A percentile compares a stretch with the other conserved stretches of the same genome.
Conservation (phyloP, 306 rosid genomes). For the Prunus salicina region DNA sequence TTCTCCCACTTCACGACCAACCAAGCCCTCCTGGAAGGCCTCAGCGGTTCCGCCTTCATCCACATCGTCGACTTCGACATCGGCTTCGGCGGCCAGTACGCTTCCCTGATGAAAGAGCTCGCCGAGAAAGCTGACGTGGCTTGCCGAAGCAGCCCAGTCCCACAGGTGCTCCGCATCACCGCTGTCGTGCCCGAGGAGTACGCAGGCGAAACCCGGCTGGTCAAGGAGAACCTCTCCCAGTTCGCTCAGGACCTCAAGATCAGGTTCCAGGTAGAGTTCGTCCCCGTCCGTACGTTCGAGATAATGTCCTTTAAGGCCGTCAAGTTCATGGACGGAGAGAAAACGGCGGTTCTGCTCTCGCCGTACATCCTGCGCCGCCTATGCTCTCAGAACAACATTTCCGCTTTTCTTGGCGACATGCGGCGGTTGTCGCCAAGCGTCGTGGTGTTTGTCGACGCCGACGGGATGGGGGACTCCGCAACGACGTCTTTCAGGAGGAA, state of each 20-base stretch:
- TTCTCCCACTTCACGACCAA: constrained; percentile 86
- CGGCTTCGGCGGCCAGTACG: constrained; percentile 80
- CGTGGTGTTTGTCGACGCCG: constrained; percentile 67
- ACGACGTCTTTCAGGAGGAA: constrained; percentile 62
- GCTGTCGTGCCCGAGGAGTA: constrained; percentile 70
- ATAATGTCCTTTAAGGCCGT: constrained; percentile 53
- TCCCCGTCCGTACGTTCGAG: constrained; percentile 50
- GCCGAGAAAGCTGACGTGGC: constrained; percentile 50
- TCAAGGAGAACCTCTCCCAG: constrained; percentile 57
- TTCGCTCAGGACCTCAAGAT: constrained; percentile 77
- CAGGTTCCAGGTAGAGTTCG: constrained; percentile 59
- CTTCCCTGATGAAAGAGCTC: constrained; percentile 80
- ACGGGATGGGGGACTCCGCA: constrained; percentile 53
- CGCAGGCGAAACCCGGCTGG: constrained; percentile 53
- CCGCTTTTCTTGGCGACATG: constrained; percentile 46
- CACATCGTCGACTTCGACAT: constrained; percentile 84
- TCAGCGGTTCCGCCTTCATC: constrained; percentile 44
- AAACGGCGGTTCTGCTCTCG: constrained; percentile 56
- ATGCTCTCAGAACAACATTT: constrained; percentile 23
- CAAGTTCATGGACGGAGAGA: constrained; percentile 72
- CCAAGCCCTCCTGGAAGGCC: constrained; percentile 79
- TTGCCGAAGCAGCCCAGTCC: constrained; percentile 7
- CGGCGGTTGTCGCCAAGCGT: constrained; percentile 56
- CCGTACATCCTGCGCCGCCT: constrained; percentile 66
- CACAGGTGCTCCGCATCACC: constrained; percentile 59